These are phyloP conservation scores for Lanmaoa rubissima DNA, from an alignment of 768 basidiomycete species.

Conservation along the genomic window DNA sequence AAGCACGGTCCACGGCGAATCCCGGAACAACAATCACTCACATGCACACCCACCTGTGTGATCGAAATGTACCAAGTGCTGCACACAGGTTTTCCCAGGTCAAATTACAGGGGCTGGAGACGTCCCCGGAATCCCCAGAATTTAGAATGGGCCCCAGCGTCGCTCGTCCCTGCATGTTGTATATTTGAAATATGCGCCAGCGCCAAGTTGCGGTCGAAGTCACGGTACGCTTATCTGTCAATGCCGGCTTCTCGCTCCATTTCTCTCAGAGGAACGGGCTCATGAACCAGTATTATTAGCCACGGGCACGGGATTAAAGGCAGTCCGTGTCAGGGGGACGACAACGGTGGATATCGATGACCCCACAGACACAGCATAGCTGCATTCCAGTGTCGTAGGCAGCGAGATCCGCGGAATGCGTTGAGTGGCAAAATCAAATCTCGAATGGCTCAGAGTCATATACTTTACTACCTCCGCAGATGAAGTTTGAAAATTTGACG, in stretches of 20 bases:
- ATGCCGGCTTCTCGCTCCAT: neutral
- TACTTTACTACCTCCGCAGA: slow-evolving; percentile 13
- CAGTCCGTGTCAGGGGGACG: slow-evolving; percentile 1
- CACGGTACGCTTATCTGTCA: slow-evolving; percentile 8
- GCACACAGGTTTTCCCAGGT: neutral
- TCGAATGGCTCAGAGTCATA: slow-evolving; percentile 1
- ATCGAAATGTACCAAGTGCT: neutral
- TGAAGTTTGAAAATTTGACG: neutral
- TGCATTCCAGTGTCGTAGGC: neutral
- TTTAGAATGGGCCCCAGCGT: neutral
- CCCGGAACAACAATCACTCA: slow-evolving; percentile 6
- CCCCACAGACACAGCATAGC: slow-evolving; percentile 16
- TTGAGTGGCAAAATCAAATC: slow-evolving; percentile 5
- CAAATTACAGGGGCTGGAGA: slow-evolving; percentile 4
- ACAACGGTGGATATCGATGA: neutral
- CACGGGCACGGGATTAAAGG: slow-evolving; percentile 4
- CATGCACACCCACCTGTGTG: neutral
- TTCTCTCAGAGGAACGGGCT: neutral
- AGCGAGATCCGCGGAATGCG: slow-evolving; percentile 23
- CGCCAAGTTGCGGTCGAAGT: slow-evolving; percentile 1
- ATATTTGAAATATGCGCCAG: neutral
- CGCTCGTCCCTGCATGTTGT: neutral
- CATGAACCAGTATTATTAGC: slow-evolving; percentile 7
- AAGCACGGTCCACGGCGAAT: slow-evolving; percentile 15
- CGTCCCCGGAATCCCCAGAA: slow-evolving; percentile 4